These are phyloP conservation scores for Chaetomium globosum DNA, from an alignment of 2,329 filamentous ascomycete genomes.

Conservation along the genomic window DNA sequence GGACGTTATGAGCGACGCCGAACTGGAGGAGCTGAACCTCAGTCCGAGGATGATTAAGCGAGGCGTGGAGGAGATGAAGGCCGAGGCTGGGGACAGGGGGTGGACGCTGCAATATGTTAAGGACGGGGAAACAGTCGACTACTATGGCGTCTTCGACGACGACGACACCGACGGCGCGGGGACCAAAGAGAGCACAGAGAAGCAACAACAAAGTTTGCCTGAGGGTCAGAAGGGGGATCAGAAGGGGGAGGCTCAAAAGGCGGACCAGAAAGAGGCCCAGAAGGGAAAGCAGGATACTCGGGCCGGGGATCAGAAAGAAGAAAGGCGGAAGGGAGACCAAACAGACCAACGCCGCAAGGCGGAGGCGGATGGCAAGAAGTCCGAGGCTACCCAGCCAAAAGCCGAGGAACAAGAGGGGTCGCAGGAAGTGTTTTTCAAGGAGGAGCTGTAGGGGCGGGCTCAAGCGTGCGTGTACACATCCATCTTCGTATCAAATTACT, in stretches of 20 bases:
- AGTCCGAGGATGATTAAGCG: constrained; percentile 68
- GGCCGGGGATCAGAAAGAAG: constrained; percentile 4
- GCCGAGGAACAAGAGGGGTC: constrained; percentile 47
- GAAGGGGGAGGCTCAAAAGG: no score
- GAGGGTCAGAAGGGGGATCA: neutral
- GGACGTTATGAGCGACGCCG: constrained; percentile 63
- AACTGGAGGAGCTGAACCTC: constrained; percentile 69
- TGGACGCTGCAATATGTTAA: constrained; percentile 85
- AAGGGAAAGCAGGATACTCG: neutral
- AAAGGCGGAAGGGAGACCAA: neutral
- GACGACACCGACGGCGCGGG: constrained; percentile 52
- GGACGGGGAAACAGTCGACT: constrained; percentile 56
- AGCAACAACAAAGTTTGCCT: constrained; percentile 21
- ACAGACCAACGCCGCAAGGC: constrained; percentile 8
- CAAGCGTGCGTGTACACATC: constrained; percentile 17
- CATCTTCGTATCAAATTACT: constrained; percentile 35
- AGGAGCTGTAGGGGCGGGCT: constrained; percentile 55
- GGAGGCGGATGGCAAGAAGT: constrained; percentile 6
- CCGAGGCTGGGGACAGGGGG: constrained; percentile 67
- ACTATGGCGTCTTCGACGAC: constrained; percentile 22
- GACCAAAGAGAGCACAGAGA: constrained; percentile 37
- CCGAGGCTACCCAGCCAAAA: constrained; percentile 17
- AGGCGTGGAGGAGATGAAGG: constrained; percentile 68
- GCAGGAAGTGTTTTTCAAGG: constrained; percentile 56
- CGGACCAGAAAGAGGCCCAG: neutral